These are phyloP conservation scores for Suillus americanus DNA, from an alignment of 768 basidiomycete genomes.

Conservation along the genomic window DNA sequence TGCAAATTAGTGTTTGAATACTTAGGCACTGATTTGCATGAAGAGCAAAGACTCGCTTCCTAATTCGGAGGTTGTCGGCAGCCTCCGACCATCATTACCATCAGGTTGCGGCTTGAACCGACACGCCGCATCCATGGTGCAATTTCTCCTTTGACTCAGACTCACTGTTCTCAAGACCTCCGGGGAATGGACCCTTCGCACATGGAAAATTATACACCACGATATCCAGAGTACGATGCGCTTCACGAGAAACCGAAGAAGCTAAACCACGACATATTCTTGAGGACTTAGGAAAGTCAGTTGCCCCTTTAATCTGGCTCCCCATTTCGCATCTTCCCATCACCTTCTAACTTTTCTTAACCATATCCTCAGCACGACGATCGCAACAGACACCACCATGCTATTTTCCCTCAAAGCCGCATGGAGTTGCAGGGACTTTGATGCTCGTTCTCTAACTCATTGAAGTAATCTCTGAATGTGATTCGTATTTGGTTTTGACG, in stretches of 20 bases:
- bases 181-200: too few species aligned
- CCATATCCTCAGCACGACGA: neutral
- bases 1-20: too few species aligned
- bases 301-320: neutral
- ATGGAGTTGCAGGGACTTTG: neutral
- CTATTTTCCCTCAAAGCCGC: neutral
- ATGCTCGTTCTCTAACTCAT: neutral
- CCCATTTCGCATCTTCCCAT: neutral
- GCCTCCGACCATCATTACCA: too few species aligned
- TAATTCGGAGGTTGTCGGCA: too few species aligned
- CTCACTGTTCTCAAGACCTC: too few species aligned
- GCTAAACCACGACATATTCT: neutral
- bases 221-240: neutral
- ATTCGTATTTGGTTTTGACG: neutral
- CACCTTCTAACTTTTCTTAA: neutral
- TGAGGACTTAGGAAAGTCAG: neutral
- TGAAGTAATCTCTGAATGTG: neutral
- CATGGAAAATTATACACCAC: too few species aligned
- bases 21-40: too few species aligned
- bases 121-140: too few species aligned
- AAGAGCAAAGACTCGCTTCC: too few species aligned
- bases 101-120: too few species aligned
- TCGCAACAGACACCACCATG: neutral
- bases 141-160: too few species aligned
- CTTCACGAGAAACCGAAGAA: neutral